phyloP scores from a whole-genome alignment of 2,329 filamentous ascomycete species.

The Hymenoscyphus scutula region DNA sequence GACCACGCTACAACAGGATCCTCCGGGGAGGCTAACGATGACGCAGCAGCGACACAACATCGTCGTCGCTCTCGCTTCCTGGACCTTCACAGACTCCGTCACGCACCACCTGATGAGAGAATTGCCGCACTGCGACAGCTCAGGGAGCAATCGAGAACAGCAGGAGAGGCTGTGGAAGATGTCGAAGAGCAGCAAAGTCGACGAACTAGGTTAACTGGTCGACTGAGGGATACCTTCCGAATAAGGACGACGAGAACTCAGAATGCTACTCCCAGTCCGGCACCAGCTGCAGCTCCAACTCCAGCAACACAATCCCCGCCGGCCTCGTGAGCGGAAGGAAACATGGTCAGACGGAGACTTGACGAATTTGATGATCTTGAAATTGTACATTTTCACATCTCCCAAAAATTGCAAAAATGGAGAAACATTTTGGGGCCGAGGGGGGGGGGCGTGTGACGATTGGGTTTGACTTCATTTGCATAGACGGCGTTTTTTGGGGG shows the following conservation, averaged over 20 bases:
- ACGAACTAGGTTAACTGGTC: slow-evolving; percentile 30
- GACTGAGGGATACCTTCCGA: slow-evolving; percentile 32
- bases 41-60: slow-evolving; percentile 38
- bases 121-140: slow-evolving; percentile 56
- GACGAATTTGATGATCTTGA: slow-evolving; percentile 9
- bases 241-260: slow-evolving; percentile 32
- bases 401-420: not conserved
- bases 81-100: slow-evolving; percentile 55
- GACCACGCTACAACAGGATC: slow-evolving; percentile 27
- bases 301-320: not conserved
- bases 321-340: not conserved
- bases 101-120: slow-evolving; percentile 61
- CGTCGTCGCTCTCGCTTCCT: slow-evolving; percentile 52
- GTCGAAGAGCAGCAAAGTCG: slow-evolving; percentile 27
- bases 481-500: slow-evolving; percentile 6
- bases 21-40: slow-evolving; percentile 35
- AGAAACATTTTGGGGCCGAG: too few relatives aligned
- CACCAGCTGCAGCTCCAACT: not conserved
- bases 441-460: not conserved
- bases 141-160: slow-evolving; percentile 38
- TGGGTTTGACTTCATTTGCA: slow-evolving; percentile 4
- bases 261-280: slow-evolving; percentile 6
- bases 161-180: slow-evolving; percentile 11
- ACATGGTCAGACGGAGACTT: not conserved
- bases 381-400: slow-evolving; percentile 8